These are phyloP conservation scores for Penicillium sp. DNA, from an alignment of 2,329 filamentous ascomycete genomes.

Conservation along the genomic window DNA sequence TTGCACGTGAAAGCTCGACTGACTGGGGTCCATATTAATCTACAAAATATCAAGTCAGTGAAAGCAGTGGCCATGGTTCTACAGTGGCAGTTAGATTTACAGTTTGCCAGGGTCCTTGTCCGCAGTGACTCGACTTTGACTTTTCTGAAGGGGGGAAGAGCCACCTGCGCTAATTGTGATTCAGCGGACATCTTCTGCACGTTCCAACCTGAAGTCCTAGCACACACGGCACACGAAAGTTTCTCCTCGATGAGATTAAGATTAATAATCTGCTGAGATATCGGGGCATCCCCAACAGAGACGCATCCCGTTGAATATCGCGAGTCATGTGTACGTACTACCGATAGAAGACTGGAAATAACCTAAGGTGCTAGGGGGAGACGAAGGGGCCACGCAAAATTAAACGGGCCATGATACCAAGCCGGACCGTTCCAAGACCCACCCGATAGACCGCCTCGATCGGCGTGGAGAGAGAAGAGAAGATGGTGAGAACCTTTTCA, in stretches of 20 bases:
- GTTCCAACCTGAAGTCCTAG: conserved; percentile 16
- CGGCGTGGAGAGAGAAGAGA: conserved; percentile 13
- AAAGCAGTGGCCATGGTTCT: not conserved
- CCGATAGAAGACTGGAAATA: conserved; percentile 11
- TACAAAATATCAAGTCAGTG: too few species aligned
- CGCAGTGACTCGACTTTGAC: not conserved
- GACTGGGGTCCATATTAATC: too few species aligned
- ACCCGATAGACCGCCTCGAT: conserved; percentile 23
- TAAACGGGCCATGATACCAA: conserved; percentile 10
- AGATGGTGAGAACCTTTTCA: not conserved
- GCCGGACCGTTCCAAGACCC: conserved; percentile 26
- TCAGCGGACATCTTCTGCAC: conserved; percentile 15
- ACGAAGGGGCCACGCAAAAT: conserved; percentile 1
- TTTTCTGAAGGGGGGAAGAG: conserved; percentile 2
- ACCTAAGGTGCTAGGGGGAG: conserved; percentile 3
- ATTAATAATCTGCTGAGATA: too few species aligned
- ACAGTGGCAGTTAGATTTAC: not conserved
- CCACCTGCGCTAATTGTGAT: conserved; percentile 14
- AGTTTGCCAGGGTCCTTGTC: too few species aligned
- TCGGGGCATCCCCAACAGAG: not conserved
- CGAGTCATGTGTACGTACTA: not conserved
- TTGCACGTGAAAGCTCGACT: not conserved
- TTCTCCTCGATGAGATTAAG: not conserved
- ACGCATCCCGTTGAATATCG: not conserved
- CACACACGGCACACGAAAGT: conserved; percentile 11